phyloP scores from a whole-genome alignment of 2,329 filamentous ascomycete genomes.

The Verruconis gallopava region DNA sequence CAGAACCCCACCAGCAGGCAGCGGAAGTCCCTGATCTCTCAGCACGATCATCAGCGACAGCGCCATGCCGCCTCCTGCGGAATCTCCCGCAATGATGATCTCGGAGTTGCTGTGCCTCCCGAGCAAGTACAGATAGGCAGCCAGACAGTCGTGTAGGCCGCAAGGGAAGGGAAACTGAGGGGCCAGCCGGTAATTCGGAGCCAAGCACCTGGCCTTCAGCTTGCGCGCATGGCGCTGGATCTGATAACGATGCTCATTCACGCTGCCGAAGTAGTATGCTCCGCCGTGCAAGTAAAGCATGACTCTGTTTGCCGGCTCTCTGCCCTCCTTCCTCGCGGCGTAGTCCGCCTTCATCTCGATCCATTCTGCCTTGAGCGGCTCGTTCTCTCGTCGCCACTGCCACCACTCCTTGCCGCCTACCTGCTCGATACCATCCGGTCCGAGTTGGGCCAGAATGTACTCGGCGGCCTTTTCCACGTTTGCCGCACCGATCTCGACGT shows the following conservation, averaged over 20 bases:
- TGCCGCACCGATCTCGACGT: conserved; percentile 50
- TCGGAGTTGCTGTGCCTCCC: conserved; percentile 63
- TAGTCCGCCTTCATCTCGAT: conserved; percentile 87
- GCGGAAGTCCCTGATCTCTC: conserved; percentile 67
- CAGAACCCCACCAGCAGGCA: conserved; percentile 80
- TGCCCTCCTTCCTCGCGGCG: conserved; percentile 50
- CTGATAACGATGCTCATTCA: conserved; percentile 96
- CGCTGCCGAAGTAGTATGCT: conserved; percentile 88
- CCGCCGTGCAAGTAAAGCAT: conserved; percentile 94
- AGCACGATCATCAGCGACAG: conserved; percentile 65
- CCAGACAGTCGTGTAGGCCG: conserved; percentile 77
- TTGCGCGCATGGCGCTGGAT: conserved; percentile 93
- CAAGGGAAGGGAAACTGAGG: conserved; percentile 96
- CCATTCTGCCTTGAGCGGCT: conserved; percentile 71
- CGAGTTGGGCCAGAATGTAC: conserved; percentile 60
- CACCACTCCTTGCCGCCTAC: conserved; percentile 81
- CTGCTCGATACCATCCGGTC: conserved; percentile 55
- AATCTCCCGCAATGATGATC: conserved; percentile 82
- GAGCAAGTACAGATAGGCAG: conserved; percentile 74
- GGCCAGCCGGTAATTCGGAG: conserved; percentile 71
- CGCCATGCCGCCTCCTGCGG: conserved; percentile 85
- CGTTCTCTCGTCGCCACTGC: conserved; percentile 65
- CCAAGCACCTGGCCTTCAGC: conserved; percentile 78
- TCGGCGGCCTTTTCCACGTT: conserved; percentile 54
- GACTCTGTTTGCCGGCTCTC: conserved; percentile 46